Evolutionary conservation across 192 early-diverging fungal species (phyloP).

Genomic region (Backusella liffmaniae): DNA sequence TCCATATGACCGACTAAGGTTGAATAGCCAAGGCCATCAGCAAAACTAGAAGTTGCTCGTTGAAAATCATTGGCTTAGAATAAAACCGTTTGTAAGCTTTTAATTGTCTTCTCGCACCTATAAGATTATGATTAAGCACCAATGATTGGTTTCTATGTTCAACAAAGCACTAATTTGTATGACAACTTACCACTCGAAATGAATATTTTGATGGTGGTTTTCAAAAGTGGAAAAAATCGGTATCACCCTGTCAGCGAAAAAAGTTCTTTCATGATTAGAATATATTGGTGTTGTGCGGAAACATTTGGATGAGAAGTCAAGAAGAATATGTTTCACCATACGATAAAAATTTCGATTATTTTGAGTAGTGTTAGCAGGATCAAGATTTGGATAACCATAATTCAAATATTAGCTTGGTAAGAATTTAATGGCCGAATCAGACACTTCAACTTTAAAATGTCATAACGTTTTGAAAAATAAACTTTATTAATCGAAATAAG

Average conservation of each 20-base stretch:
- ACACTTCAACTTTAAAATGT: no score
- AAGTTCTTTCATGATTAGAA: slow-evolving; percentile 1
- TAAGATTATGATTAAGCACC: slow-evolving; percentile 1
- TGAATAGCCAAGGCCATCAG: slow-evolving; percentile 4
- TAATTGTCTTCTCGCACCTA: slow-evolving; percentile 3
- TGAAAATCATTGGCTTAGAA: background rate
- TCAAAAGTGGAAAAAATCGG: background rate
- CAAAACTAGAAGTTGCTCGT: background rate
- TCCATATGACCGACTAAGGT: slow-evolving; percentile 4
- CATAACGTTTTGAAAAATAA: no score
- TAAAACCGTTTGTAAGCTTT: slow-evolving; percentile 2
- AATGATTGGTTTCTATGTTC: background rate
- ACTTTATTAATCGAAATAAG: no score
- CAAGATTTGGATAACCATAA: background rate
- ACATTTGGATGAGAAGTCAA: slow-evolving; percentile 1
- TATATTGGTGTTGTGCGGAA: background rate
- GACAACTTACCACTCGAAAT: no score
- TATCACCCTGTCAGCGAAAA: background rate
- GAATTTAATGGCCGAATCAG: no score
- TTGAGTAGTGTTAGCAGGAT: background rate
- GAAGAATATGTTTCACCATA: background rate
- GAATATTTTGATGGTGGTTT: background rate
- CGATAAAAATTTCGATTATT: background rate
- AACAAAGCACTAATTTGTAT: no score
- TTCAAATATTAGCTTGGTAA: no score